These are phyloP conservation scores for Tulasnella sp. DNA, from an alignment of 768 basidiomycete genomes.

Conservation along the genomic window DNA sequence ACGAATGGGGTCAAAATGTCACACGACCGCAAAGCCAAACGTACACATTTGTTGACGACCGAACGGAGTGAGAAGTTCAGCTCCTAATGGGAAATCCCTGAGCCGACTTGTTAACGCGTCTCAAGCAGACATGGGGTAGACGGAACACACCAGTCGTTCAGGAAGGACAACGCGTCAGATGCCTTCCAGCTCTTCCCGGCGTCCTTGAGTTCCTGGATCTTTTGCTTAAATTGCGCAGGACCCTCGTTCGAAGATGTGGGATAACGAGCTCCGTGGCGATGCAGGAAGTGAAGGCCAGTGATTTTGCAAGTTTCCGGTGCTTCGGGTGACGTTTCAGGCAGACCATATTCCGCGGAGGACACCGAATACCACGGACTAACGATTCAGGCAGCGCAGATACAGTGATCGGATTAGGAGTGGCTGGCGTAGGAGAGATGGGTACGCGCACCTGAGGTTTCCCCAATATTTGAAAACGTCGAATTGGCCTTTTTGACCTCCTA, in stretches of 20 bases:
- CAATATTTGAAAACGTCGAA: constrained; percentile 66
- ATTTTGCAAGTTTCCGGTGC: constrained; percentile 57
- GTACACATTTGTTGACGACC: constrained; percentile 25
- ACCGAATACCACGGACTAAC: constrained; percentile 66
- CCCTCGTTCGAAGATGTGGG: constrained; percentile 25
- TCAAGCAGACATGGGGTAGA: constrained; percentile 41
- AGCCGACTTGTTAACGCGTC: constrained; percentile 25
- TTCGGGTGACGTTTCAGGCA: constrained; percentile 54
- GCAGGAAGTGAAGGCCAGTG: constrained; percentile 65
- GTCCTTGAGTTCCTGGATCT: not conserved
- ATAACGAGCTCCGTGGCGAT: constrained; percentile 68
- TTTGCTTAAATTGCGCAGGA: constrained; percentile 12
- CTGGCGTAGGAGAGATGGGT: not conserved
- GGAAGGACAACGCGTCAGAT: constrained; percentile 26
- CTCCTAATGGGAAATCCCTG: constrained; percentile 84
- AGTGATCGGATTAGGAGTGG: not conserved
- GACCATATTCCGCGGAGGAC: constrained; percentile 47
- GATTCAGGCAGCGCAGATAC: not conserved
- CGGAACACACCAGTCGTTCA: constrained; percentile 26
- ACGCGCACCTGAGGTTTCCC: constrained; percentile 42
- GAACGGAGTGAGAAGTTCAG: constrained; percentile 43
- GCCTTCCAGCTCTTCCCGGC: constrained; percentile 19
- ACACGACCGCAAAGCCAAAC: not conserved
- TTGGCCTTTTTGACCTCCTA: constrained; percentile 16
- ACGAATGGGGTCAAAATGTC: not conserved